Evolutionary conservation across 495 filamentous ascomycete genomes (phyloP).

Genomic region (Sordaria brevicollis): DNA sequence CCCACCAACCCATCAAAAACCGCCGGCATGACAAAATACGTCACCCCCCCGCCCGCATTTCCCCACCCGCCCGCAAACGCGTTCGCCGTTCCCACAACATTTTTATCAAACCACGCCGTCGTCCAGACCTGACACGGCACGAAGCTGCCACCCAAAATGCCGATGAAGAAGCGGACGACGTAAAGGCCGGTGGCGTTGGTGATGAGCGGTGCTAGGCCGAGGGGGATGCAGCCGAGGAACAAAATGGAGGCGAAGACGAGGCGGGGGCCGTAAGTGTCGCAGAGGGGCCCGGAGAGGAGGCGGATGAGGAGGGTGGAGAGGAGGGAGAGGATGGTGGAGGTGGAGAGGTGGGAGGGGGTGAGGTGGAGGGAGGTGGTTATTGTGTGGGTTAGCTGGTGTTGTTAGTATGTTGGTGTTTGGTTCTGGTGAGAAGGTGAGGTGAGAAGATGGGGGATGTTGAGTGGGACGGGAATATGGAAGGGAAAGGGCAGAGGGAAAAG

Average conservation of each 20-base stretch:
- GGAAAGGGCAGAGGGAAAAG: background rate
- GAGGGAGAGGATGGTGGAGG: constrained; percentile 86
- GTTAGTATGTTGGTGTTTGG: no score
- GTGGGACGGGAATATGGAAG: no score
- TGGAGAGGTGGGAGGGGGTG: constrained; percentile 61
- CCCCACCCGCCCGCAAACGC: constrained; percentile 78
- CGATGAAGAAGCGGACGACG: constrained; percentile 80
- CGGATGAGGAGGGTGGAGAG: constrained; percentile 75
- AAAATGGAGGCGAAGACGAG: constrained; percentile 68
- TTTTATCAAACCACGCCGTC: constrained; percentile 94
- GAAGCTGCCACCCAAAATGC: constrained; percentile 82
- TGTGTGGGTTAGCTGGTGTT: constrained; percentile 53
- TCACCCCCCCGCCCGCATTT: constrained; percentile 84
- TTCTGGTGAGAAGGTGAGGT: no score
- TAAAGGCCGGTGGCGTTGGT: constrained; percentile 60
- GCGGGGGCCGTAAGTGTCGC: constrained; percentile 77
- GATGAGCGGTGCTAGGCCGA: constrained; percentile 71
- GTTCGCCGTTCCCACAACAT: constrained; percentile 85
- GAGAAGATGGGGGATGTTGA: no score
- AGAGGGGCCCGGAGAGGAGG: constrained; percentile 70
- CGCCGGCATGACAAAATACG: constrained; percentile 88
- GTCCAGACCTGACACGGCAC: constrained; percentile 97
- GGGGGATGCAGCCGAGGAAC: constrained; percentile 68
- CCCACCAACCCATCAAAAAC: constrained; percentile 72
- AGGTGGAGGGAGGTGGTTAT: constrained; percentile 73